phyloP scores from a whole-genome alignment of 2,329 filamentous ascomycete species.

The Aspergillus tamarii region DNA sequence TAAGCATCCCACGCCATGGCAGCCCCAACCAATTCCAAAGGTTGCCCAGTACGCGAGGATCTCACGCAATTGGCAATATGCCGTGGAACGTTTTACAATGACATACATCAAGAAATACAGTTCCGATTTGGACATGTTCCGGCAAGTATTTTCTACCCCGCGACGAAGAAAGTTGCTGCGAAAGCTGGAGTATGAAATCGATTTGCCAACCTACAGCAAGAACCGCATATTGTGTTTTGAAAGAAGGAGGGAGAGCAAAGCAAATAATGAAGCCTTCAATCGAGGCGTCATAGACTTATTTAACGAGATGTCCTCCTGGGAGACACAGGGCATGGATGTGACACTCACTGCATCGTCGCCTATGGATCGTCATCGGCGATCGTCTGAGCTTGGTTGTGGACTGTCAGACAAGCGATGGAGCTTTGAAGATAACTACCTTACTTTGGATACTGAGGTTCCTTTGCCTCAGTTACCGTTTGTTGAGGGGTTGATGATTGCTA shows the following conservation, averaged over 20 bases:
- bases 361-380: not conserved
- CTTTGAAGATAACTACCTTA: not conserved
- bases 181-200: slow-evolving; percentile 2
- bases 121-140: not conserved
- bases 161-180: not conserved
- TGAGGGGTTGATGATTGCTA: not conserved
- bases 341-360: not conserved
- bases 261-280: not conserved
- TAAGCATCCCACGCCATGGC: not conserved
- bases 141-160: not conserved
- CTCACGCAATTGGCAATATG: not conserved
- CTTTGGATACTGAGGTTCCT: not conserved
- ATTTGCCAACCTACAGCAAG: not conserved
- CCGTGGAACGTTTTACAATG: not conserved
- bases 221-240: not conserved
- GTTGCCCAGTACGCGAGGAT: not conserved
- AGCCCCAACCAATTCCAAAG: not conserved
- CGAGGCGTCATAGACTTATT: not conserved
- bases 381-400: not conserved
- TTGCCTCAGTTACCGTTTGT: not conserved
- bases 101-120: not conserved
- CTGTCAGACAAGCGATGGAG: not conserved
- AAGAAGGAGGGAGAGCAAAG: not conserved
- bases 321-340: not conserved
- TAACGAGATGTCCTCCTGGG: not conserved